Evolutionary conservation across 306 rosid species (phyloP).

Genomic region (Medicago truncatula): DNA sequence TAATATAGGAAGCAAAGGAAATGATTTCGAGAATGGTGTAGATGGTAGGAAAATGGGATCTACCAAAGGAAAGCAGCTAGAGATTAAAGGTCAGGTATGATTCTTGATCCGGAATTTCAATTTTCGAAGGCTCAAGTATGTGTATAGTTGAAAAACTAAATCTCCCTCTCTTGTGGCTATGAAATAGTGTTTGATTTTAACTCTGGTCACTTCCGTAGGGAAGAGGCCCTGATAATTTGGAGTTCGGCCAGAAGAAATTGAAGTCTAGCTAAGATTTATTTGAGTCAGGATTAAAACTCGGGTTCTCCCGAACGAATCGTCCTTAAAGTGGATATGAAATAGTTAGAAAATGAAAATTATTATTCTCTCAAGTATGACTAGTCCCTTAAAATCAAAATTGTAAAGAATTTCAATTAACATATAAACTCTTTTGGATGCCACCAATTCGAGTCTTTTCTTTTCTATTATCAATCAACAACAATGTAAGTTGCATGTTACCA

Average conservation of each 20-base stretch:
- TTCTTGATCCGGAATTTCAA: constrained; percentile 33
- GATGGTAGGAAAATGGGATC: constrained; percentile 54
- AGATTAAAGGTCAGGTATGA: constrained; percentile 82
- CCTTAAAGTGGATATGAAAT: too few species aligned
- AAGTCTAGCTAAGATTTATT: too few species aligned
- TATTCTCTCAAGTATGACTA: background rate
- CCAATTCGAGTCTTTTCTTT: background rate
- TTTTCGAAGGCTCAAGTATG: constrained; percentile 2
- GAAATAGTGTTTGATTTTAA: background rate
- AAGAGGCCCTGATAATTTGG: too few species aligned
- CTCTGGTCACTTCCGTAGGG: too few species aligned
- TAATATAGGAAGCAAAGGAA: constrained; percentile 54
- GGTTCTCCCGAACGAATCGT: too few species aligned
- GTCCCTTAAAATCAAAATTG: constrained; percentile 11
- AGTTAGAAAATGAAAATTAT: background rate
- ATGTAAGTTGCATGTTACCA: constrained; percentile 7
- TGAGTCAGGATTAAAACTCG: too few species aligned
- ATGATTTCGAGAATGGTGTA: constrained; percentile 61
- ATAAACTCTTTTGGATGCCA: background rate
- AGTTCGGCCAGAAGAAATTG: too few species aligned
- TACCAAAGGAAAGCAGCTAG: constrained; percentile 66
- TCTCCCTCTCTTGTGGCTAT: too few species aligned
- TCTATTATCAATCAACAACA: background rate
- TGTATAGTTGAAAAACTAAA: too few species aligned
- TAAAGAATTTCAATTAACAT: background rate